A percentile compares a stretch with the other conserved stretches of the same genome.
Conservation (phyloP, 768 basidiomycete genomes). For the Clitopilus passeckerianus region DNA sequence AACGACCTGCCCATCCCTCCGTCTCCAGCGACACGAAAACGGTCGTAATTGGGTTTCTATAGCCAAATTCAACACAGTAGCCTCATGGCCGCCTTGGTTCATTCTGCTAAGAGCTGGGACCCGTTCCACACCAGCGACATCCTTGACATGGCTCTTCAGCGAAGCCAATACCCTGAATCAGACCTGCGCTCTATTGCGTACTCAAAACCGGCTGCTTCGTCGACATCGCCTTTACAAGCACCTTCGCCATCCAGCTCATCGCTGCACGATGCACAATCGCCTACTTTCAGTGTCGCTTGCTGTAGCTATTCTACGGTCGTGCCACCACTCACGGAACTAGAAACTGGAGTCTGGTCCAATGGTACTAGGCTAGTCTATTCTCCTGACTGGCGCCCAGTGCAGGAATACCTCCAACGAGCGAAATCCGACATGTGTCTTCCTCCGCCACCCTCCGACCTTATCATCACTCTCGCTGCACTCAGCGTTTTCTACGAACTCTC, state of each 20-base stretch:
- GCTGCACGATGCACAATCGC: neutral
- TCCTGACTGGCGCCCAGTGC: slow-evolving; percentile 42
- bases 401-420: slow-evolving; percentile 39
- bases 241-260: slow-evolving; percentile 8
- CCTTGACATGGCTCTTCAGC: neutral
- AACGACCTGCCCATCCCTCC: slow-evolving; percentile 4
- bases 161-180: slow-evolving; percentile 27
- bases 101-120: neutral
- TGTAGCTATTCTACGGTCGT: slow-evolving; percentile 17
- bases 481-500: slow-evolving; percentile 49
- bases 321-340: slow-evolving; percentile 22
- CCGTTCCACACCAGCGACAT: neutral
- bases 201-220: slow-evolving; percentile 1
- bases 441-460: slow-evolving; percentile 30
- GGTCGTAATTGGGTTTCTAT: neutral
- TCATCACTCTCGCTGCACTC: slow-evolving; percentile 58
- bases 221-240: slow-evolving; percentile 7
- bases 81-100: neutral
- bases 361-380: slow-evolving; percentile 36
- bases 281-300: slow-evolving; percentile 3
- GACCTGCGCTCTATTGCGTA: slow-evolving; percentile 26
- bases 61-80: neutral
- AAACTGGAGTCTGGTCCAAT: slow-evolving; percentile 34
- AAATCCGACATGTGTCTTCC: slow-evolving; percentile 34
- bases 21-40: slow-evolving; percentile 6